Conservation (phyloP, 2,329 filamentous ascomycete genomes). For the Diplodia mutila region DNA sequence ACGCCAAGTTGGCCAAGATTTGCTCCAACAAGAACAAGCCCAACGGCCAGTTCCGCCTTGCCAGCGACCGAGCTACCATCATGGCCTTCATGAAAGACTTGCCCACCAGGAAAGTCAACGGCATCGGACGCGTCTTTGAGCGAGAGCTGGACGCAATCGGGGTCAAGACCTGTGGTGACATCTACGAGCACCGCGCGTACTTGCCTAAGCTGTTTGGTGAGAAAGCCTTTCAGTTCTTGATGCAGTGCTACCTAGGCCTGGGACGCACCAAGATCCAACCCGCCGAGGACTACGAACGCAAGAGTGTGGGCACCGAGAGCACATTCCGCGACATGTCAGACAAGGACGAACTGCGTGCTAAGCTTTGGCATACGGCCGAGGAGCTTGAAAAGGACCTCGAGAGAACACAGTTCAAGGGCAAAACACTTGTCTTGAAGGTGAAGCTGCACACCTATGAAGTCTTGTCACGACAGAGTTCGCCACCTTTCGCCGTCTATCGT, state of each 20-base stretch:
- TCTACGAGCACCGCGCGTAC: constrained; percentile 75
- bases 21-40: constrained; percentile 96
- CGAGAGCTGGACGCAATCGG: constrained; percentile 87
- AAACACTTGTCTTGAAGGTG: constrained; percentile 89
- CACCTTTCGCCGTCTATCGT: constrained; percentile 70
- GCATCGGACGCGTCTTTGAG: constrained; percentile 91
- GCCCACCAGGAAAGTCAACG: constrained; percentile 89
- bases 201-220: constrained; percentile 82
- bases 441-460: constrained; percentile 96
- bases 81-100: constrained; percentile 84
- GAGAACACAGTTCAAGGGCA: constrained; percentile 79
- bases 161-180: constrained; percentile 84
- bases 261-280: constrained; percentile 85
- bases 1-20: constrained; percentile 92
- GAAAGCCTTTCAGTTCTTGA: constrained; percentile 85
- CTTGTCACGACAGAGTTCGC: constrained; percentile 76
- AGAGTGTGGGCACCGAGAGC: constrained; percentile 90
- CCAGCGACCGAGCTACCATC: constrained; percentile 72
- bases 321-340: constrained; percentile 83
- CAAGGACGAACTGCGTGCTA: constrained; percentile 69
- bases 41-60: constrained; percentile 83
- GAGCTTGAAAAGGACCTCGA: constrained; percentile 85
- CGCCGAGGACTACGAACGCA: constrained; percentile 85
- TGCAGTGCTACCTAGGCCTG: constrained; percentile 81
- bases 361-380: constrained; percentile 78